These are phyloP conservation scores for Chrysosporium keratinophilum DNA, from an alignment of 2,329 filamentous ascomycete genomes.

Conservation along the genomic window DNA sequence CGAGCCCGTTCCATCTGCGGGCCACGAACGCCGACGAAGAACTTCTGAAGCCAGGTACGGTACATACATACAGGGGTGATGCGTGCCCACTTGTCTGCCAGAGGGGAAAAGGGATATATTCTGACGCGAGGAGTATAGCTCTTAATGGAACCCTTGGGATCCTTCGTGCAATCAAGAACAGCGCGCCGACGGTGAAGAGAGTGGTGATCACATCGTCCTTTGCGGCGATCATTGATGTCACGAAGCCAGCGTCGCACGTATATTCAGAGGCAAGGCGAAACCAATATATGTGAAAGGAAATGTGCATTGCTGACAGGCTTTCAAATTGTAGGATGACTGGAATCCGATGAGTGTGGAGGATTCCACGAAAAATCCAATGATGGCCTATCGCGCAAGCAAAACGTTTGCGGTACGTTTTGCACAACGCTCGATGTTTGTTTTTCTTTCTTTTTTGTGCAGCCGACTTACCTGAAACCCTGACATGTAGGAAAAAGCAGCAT, in stretches of 20 bases:
- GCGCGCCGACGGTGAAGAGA: conserved; percentile 56
- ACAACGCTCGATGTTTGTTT: neutral
- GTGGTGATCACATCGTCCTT: conserved; percentile 63
- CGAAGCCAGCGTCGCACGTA: conserved; percentile 28
- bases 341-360: conserved; percentile 38
- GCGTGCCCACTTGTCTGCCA: conserved; percentile 16
- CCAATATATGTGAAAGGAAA: neutral
- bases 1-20: conserved; percentile 63
- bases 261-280: conserved; percentile 14
- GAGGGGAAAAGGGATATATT: neutral
- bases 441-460: neutral
- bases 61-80: too few relatives aligned
- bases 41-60: conserved; percentile 45
- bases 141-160: conserved; percentile 55
- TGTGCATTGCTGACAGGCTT: neutral
- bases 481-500: conserved; percentile 51
- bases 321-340: conserved; percentile 30
- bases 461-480: neutral
- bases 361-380: conserved; percentile 25
- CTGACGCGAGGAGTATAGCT: conserved; percentile 38
- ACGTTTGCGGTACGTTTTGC: conserved; percentile 29
- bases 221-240: conserved; percentile 50
- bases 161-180: conserved; percentile 50
- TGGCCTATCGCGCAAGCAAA: conserved; percentile 45
- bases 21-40: conserved; percentile 58